phyloP scores from a whole-genome alignment of 306 rosid genomes.

The Sechiopsis laciniata region DNA sequence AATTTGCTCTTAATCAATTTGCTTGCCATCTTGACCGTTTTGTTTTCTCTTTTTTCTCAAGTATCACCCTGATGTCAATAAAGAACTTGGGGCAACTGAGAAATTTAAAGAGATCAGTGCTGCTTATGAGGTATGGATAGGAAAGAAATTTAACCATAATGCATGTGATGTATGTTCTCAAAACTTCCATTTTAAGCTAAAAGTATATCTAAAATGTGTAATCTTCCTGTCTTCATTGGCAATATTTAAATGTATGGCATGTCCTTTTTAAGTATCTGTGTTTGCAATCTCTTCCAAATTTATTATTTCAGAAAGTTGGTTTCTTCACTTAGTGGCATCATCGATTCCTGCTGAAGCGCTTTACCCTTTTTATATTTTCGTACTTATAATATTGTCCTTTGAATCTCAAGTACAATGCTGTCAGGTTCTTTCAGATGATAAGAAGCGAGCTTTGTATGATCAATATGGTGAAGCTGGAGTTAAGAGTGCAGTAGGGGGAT shows the following conservation, averaged over 20 bases:
- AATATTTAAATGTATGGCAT: background rate
- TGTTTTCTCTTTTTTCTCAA: slow-evolving; percentile 28
- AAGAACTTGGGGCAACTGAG: slow-evolving; percentile 94
- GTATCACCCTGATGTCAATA: slow-evolving; percentile 98
- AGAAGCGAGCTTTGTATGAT: slow-evolving; percentile 90
- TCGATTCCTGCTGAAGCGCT: slow-evolving; percentile 20
- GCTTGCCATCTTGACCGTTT: slow-evolving; percentile 26
- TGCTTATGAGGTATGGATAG: slow-evolving; percentile 76
- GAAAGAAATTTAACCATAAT: slow-evolving; percentile 9
- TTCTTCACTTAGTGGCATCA: no score
- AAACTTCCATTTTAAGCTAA: background rate
- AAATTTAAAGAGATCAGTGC: slow-evolving; percentile 92
- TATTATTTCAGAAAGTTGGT: background rate
- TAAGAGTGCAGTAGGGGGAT: slow-evolving; percentile 83
- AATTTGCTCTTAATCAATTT: background rate
- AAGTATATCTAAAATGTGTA: slow-evolving; percentile 6
- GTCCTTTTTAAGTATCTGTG: background rate
- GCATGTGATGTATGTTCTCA: slow-evolving; percentile 6
- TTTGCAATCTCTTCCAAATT: background rate
- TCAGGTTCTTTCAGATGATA: slow-evolving; percentile 99
- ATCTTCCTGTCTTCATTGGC: background rate
- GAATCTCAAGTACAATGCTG: slow-evolving; percentile 58
- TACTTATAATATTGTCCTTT: slow-evolving; percentile 42
- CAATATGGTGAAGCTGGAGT: slow-evolving; percentile 96
- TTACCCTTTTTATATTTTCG: slow-evolving; percentile 24